Base-by-base conservation (phyloP, 768 basidiomycete genomes). In the Scleroderma citrinum region DNA sequence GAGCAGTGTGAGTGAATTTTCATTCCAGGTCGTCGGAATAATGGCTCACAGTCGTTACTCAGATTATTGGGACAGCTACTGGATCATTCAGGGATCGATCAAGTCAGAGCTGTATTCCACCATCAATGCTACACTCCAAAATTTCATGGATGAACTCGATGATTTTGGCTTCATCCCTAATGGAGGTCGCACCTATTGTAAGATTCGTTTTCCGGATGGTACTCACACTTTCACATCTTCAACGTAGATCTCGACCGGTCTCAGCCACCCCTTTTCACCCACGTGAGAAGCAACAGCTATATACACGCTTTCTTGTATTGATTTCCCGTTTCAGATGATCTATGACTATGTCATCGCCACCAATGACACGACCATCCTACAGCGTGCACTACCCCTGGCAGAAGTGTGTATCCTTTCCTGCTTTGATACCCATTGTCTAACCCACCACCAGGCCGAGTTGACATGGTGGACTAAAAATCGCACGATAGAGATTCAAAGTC, bases 141-240 rank as follows among this genome's bases (percentile, higher is more conserved):
- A 96, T 69, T 96, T 97, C 61, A 93, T 96, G 92, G 93, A 97
- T 59, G 85, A 95, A 62, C 71, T 97, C 40, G 81, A 86, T 35
- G 61, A 63, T 20, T 81, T 88, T 58, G 94, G 93, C 0, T 97
- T 96, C 70, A 85, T 97, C 53, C 94, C 94, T 2, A 97, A 96
- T 58, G 94, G 94, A 7, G 93, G 92, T 3, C 77, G 92, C 11
- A 91, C 88, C 44, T 96, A 96, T 60, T 96, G 85, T 85, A 58
- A 49, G 69, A 63, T n/a, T 3, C 40, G 16, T 19, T 1, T 5
- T 7, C 40, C 6, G 14, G 16, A 24, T 26, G 21, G 8, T 43
- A 23, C 19, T 13, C 35, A 29, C 8, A 49, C 21, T 31, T 47
- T 19, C 16, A n/a, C n/a, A n/a, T n/a, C n/a, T n/a, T n/a, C n/a